Evolutionary conservation across 2,329 filamentous ascomycete genomes (phyloP).

Genomic region (Arthroderma sp.): DNA sequence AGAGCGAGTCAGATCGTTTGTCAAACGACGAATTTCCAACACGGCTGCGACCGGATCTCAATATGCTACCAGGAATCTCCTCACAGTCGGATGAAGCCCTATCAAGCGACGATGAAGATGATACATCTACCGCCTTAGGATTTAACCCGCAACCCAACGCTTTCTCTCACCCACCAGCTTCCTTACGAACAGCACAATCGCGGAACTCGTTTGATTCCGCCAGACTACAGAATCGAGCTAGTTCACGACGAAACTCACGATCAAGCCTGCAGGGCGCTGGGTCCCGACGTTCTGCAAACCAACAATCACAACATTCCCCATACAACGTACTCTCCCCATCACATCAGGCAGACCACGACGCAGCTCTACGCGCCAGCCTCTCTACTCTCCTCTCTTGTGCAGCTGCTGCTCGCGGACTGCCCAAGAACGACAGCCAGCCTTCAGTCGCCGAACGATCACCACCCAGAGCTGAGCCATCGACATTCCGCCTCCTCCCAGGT

Average conservation of each 20-base stretch:
- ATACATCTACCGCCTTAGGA: slow-evolving; percentile 73
- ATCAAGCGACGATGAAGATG: slow-evolving; percentile 51
- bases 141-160: slow-evolving; percentile 88
- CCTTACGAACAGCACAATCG: slow-evolving; percentile 36
- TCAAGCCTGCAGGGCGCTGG: slow-evolving; percentile 23
- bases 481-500: slow-evolving; percentile 49
- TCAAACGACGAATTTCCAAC: slow-evolving; percentile 47
- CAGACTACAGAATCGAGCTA: slow-evolving; percentile 26
- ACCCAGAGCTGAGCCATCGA: slow-evolving; percentile 35
- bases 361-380: slow-evolving; percentile 80
- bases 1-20: slow-evolving; percentile 70
- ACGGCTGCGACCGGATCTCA: slow-evolving; percentile 14
- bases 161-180: slow-evolving; percentile 68
- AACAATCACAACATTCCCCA: slow-evolving; percentile 41
- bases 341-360: slow-evolving; percentile 80
- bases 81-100: slow-evolving; percentile 23
- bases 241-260: slow-evolving; percentile 30
- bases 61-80: slow-evolving; percentile 18
- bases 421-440: slow-evolving; percentile 43
- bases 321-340: slow-evolving; percentile 61
- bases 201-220: slow-evolving; percentile 38
- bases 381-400: slow-evolving; percentile 92
- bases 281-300: slow-evolving; percentile 28
- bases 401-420: slow-evolving; percentile 70
- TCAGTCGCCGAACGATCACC: slow-evolving; percentile 14